Evolutionary conservation across 805 yeast species (phyloP), one percentile per base, ranked within the genome.

Genomic region (Candida parachauliodes): DNA sequence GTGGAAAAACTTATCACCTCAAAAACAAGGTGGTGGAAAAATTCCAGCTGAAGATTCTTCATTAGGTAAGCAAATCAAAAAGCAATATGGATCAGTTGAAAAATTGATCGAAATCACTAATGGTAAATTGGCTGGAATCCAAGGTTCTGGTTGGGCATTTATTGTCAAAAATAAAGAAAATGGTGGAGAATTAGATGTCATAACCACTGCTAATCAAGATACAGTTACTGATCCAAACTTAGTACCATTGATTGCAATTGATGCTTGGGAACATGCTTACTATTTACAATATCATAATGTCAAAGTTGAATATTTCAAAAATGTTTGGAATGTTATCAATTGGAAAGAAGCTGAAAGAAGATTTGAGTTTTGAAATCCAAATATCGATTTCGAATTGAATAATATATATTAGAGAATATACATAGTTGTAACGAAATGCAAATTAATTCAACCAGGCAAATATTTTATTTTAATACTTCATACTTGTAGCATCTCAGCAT

Each of bases 261-360:
- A 72, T 54, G 74, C 75, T 38, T 72, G 77, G 77, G 76, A 72
- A 50, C 76, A 72, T 48, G 76, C 76, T 40, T 72, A 71, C 55
- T 72, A 72, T 57, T 68, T 72, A 51, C 76, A 72, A 47, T 72
- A 71, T 55, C 74, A 72, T 49, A 72, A 72, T 48, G 74, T 66
- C 42, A 72, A 72, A 52, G 72, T 57, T 14, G 75, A 68, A 50
- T 71, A 71, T 51, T 69, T 71, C 51, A 70, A 70, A 51, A 71
- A 73, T 36, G 66, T 72, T 45, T 71, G 74, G 72, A 67, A 69
- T 44, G 76, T 72, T 32, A 60, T 72, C 45, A 71, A 68, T 60
- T 72, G 76, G 76, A 62, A 60, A 41, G 70, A 62, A 49, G 76
- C 76, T 41, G 76, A 67, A 52, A 61, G 60, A 58, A 67, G 76